A percentile compares a stretch with the other conserved stretches of the same genome.
Conservation (phyloP, 2,329 filamentous ascomycete genomes). For the Septoria petroselini region DNA sequence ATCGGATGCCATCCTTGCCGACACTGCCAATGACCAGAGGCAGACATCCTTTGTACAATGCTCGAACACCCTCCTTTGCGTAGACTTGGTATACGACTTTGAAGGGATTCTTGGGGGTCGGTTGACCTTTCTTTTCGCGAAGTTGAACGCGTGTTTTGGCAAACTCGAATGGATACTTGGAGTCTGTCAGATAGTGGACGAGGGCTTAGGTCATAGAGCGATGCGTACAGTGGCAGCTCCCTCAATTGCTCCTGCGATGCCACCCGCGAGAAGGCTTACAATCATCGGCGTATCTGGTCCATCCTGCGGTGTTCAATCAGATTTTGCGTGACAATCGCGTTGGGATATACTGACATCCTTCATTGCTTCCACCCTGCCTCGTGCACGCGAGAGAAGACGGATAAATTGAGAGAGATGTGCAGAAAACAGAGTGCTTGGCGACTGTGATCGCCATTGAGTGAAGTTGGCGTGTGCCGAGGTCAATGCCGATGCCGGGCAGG, state of each 20-base stretch:
- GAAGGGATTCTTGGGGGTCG: slow-evolving; percentile 57
- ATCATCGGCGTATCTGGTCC: slow-evolving; percentile 33
- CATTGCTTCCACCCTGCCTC: slow-evolving; percentile 7
- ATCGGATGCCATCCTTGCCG: slow-evolving; percentile 64
- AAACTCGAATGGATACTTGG: slow-evolving; percentile 63
- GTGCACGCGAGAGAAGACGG: background rate
- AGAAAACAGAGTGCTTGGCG: slow-evolving; percentile 1
- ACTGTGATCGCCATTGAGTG: background rate
- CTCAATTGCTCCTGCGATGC: slow-evolving; percentile 39
- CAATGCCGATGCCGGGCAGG: slow-evolving; percentile 5
- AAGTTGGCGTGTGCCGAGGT: slow-evolving; percentile 6
- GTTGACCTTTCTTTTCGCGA: slow-evolving; percentile 44
- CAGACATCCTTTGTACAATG: slow-evolving; percentile 62
- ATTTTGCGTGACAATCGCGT: background rate
- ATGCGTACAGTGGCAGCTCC: slow-evolving; percentile 33
- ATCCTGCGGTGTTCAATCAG: slow-evolving; percentile 4
- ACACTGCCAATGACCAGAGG: slow-evolving; percentile 60
- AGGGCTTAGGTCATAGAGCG: no score
- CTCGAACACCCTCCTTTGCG: slow-evolving; percentile 54
- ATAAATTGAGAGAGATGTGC: slow-evolving; percentile 1
- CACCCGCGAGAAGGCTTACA: slow-evolving; percentile 39
- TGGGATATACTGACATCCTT: slow-evolving; percentile 18
- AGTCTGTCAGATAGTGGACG: no score
- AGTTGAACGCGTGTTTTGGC: slow-evolving; percentile 64
- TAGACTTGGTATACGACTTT: slow-evolving; percentile 55